Conservation (phyloP, 148 eudicot genomes). For the Fagopyrum tataricum region DNA sequence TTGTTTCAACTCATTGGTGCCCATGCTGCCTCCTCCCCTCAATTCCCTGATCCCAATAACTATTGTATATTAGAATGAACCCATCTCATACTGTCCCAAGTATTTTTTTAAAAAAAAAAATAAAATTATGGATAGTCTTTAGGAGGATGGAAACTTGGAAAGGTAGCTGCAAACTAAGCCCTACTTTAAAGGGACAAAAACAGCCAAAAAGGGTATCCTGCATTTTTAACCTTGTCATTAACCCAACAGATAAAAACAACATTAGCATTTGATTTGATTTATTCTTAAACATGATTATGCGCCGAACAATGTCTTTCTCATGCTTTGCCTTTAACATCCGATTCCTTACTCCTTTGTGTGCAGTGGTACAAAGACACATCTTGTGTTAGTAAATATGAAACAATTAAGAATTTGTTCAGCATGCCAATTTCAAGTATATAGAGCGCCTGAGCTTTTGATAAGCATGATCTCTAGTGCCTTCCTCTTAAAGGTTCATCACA, state of each 20-base stretch:
- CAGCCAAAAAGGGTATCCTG: conserved; percentile 1
- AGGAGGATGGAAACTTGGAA: too few relatives aligned
- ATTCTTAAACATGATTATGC: neutral
- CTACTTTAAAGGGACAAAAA: conserved; percentile 5
- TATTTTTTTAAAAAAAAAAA: neutral
- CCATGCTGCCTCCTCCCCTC: neutral
- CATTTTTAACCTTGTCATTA: neutral
- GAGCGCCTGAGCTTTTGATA: neutral
- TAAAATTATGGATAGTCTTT: neutral
- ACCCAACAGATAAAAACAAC: neutral
- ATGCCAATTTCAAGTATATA: neutral
- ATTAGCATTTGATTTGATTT: neutral
- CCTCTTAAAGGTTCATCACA: neutral
- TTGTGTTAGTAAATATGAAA: neutral
- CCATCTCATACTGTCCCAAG: neutral
- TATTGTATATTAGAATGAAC: neutral
- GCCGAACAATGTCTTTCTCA: neutral
- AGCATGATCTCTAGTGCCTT: neutral
- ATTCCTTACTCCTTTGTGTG: neutral
- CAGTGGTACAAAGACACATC: neutral
- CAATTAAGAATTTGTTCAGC: neutral
- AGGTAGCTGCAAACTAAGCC: conserved; percentile 4
- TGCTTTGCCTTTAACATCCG: neutral
- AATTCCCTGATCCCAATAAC: conserved; percentile 4
- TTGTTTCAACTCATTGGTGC: neutral